These are phyloP conservation scores for Cucumis sativus DNA, from an alignment of 306 rosid species.

Conservation along the genomic window Cucumber_9930_V3 NC_026660.2:22742001-22742500, in stretches of 20 bases:
- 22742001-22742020: background rate
- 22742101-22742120: background rate
- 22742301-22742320: background rate
- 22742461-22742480: background rate
- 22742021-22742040: background rate
- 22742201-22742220: background rate
- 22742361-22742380: background rate
- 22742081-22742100: background rate
- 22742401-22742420: no score
- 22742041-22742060: constrained; percentile 1
- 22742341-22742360: background rate
- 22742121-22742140: background rate
- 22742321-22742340: background rate
- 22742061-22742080: background rate
- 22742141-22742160: constrained; percentile 2
- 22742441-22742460: background rate
- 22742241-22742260: background rate
- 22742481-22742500: background rate
- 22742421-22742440: background rate
- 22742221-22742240: background rate
- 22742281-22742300: background rate
- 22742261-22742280: background rate
- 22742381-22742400: background rate
- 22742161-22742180: background rate
- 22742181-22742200: background rate